Evolutionary conservation across 2,329 filamentous ascomycete genomes (phyloP).

Genomic region (Ustulina deusta): DNA sequence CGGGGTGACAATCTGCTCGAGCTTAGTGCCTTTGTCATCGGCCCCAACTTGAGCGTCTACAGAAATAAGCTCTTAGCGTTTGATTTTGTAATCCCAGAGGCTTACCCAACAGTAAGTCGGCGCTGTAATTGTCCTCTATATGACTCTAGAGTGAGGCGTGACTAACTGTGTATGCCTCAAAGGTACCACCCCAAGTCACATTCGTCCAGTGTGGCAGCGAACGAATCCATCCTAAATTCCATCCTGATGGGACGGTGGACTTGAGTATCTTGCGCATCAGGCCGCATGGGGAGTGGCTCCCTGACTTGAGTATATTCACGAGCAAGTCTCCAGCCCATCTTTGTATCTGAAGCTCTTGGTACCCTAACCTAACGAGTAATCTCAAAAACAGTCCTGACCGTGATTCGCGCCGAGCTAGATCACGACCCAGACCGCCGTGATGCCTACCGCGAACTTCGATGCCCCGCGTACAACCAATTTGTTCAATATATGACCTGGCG

Average conservation of each 20-base stretch:
- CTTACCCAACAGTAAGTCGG: constrained; percentile 35
- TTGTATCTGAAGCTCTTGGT: not conserved
- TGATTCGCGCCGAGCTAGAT: constrained; percentile 37
- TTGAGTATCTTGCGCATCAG: constrained; percentile 39
- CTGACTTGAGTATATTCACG: constrained; percentile 32
- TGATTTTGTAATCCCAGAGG: constrained; percentile 33
- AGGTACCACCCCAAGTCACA: constrained; percentile 39
- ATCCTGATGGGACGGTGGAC: constrained; percentile 36
- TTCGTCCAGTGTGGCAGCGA: constrained; percentile 33
- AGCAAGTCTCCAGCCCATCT: constrained; percentile 14
- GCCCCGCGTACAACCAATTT: constrained; percentile 5
- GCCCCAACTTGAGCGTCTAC: constrained; percentile 37
- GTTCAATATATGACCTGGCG: constrained; percentile 13
- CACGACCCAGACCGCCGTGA: constrained; percentile 40
- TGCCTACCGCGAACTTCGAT: constrained; percentile 7
- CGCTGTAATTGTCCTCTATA: not conserved
- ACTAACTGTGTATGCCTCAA: not conserved
- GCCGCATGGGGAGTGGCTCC: constrained; percentile 33
- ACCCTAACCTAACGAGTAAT: not conserved
- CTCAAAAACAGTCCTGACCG: constrained; percentile 32
- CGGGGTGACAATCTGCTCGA: constrained; percentile 32
- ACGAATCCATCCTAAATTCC: constrained; percentile 41
- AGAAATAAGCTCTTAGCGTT: constrained; percentile 40
- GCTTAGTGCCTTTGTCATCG: constrained; percentile 38
- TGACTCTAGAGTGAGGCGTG: not conserved